These are phyloP conservation scores for Cryptococcus sp. DNA, from an alignment of 1,284 basidiomycete species.

Conservation along the genomic window DNA sequence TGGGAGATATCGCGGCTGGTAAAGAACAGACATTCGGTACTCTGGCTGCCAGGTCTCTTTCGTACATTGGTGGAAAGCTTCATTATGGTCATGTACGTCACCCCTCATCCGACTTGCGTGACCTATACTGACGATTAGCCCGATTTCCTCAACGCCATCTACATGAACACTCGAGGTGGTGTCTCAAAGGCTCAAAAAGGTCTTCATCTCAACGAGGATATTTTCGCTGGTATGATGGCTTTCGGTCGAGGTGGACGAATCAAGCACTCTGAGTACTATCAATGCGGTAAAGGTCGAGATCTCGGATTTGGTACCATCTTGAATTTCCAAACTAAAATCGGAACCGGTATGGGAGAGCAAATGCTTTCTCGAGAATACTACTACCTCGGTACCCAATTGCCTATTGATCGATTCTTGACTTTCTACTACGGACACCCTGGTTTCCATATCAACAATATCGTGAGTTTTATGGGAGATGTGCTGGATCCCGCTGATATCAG, in stretches of 20 bases:
- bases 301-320: slow-evolving; percentile 98
- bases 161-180: slow-evolving; percentile 97
- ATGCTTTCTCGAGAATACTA: slow-evolving; percentile 99
- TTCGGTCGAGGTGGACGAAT: slow-evolving; percentile 94
- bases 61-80: slow-evolving; percentile 96
- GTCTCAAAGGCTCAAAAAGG: slow-evolving; percentile 99
- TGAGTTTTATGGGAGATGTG: slow-evolving; percentile 6
- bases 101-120: background rate
- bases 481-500: slow-evolving; percentile 7
- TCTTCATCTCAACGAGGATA: slow-evolving; percentile 97
- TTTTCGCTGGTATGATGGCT: slow-evolving; percentile 98
- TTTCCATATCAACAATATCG: slow-evolving; percentile 99
- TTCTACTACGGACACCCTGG: slow-evolving; percentile 99
- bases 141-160: slow-evolving; percentile 96
- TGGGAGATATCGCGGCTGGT: slow-evolving; percentile 96
- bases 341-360: slow-evolving; percentile 99
- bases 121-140: no score
- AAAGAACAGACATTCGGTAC: slow-evolving; percentile 99
- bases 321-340: slow-evolving; percentile 99
- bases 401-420: slow-evolving; percentile 96
- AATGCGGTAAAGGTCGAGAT: slow-evolving; percentile 97
- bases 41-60: slow-evolving; percentile 86
- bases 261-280: slow-evolving; percentile 99
- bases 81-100: slow-evolving; percentile 73
- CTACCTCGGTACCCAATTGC: slow-evolving; percentile 97